Evolutionary conservation across 768 basidiomycete genomes (phyloP), one percentile per base, ranked within the genome.

Genomic region (Tricholoma hemisulphureum): DNA sequence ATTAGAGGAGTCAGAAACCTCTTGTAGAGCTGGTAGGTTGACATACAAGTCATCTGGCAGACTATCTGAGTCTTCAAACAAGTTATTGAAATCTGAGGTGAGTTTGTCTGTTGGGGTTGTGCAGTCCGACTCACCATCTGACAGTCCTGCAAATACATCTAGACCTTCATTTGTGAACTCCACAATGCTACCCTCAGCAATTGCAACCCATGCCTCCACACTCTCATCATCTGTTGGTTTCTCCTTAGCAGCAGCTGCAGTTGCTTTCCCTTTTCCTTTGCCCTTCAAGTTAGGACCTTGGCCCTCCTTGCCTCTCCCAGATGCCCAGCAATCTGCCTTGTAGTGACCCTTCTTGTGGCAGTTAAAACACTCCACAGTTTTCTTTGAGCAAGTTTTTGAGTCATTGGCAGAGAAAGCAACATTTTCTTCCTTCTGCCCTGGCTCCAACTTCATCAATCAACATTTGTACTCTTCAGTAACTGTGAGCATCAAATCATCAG

Each of bases 401-500:
- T 43, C 23, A 58, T 39, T 50, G 37, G 54, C 58, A 20, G 32
- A 58, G 58, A 66, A 71, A 26, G 71, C 67, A 34, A 55, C 58
- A 48, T 72, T 66, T 52, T 67, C 62, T 51, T 68, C 65, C 39
- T 66, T 70, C 58, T 50, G 57, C 35, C 56, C 54, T n/a, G 43
- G 54, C 55, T 69, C 63, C 18, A 61, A 45, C 34, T 57, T 58
- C 32, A 59, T 31, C 41, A 52, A 55, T 29, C 59, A 49, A 24
- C 62, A 58, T 26, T 72, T 65, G 28, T 65, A 72, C 48, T 75
- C 68, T 32, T 73, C 65, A 8, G 59, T 62, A 6, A 70, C 48
- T 11, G 63, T 54, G 7, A 55, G 50, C 43, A 65, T 68, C 31
- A 72, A 61, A 24, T 60, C 60, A 18, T 71, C 58, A 5, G 70